A percentile compares a stretch with the other conserved stretches of the same genome.
These are phyloP conservation scores for Oemleria cerasiformis DNA, from an alignment of 306 rosid genomes.

Conservation along the genomic window DNA sequence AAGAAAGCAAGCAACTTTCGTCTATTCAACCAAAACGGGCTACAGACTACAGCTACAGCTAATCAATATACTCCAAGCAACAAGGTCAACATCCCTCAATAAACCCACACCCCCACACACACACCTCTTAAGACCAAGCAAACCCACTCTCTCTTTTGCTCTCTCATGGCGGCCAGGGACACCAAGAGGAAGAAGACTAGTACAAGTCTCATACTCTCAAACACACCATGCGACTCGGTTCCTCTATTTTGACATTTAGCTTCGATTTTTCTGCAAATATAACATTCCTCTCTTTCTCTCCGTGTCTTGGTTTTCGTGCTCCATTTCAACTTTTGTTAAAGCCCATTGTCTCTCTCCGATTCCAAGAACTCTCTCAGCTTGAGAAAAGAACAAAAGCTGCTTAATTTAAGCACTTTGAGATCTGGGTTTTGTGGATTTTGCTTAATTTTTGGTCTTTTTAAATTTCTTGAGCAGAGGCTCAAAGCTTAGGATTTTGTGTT, in stretches of 20 bases:
- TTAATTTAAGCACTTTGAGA: slow-evolving; percentile 45
- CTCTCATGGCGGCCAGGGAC: slow-evolving; percentile 54
- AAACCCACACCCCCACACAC: slow-evolving; percentile 25
- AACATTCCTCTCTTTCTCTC: slow-evolving; percentile 12
- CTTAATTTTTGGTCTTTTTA: slow-evolving; percentile 9
- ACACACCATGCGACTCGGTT: slow-evolving; percentile 14
- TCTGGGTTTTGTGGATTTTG: slow-evolving; percentile 55
- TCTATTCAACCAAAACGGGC: slow-evolving; percentile 41
- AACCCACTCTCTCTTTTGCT: slow-evolving; percentile 12
- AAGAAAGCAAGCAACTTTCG: slow-evolving; percentile 14
- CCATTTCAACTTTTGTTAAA: slow-evolving; percentile 50
- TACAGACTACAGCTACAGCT: neutral
- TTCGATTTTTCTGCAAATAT: slow-evolving; percentile 10
- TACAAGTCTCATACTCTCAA: slow-evolving; percentile 2
- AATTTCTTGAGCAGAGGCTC: slow-evolving; percentile 15
- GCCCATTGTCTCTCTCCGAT: slow-evolving; percentile 33
- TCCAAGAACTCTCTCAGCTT: slow-evolving; percentile 24
- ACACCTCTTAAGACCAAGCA: slow-evolving; percentile 38
- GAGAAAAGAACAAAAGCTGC: slow-evolving; percentile 27
- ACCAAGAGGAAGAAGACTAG: slow-evolving; percentile 18
- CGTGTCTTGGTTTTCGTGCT: slow-evolving; percentile 59
- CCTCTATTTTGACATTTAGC: slow-evolving; percentile 31
- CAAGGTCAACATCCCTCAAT: slow-evolving; percentile 44
- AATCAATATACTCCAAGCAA: neutral
- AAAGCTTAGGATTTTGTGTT: slow-evolving; percentile 19